Evolutionary conservation across 176 grass and related monocot species (phyloP), one percentile per base, ranked within the genome.

Genomic region (Lolium multiflorum): DNA sequence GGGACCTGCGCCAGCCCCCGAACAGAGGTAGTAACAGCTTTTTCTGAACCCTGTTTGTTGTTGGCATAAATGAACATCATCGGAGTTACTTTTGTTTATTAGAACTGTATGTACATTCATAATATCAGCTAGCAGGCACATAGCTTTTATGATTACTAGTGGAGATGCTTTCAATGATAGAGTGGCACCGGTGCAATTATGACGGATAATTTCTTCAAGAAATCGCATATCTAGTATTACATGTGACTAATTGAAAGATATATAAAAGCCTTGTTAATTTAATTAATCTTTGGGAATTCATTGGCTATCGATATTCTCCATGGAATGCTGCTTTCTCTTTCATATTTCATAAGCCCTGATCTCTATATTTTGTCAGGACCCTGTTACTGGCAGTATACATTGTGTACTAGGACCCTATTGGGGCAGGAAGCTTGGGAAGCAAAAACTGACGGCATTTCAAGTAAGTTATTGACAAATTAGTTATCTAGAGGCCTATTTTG

Each of bases 361-460:
- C 4, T 41, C 0, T 74, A 4, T 57, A 3, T 54, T 55, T 60
- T 79, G 18, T 3, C 72, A 97, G 92, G 95, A 97, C 89, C 95
- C 90, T 50, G 95, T 97, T 7, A 88, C 88, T 81, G 92, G 95
- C 13, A 94, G 90, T 15, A 88, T 87, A 18, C 92, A 97, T 31
- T 97, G 90, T 88, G 75, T 85, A 14, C 56, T 97, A 58, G 90
- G 87, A 46, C 92, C 90, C 4, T 97, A 88, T 17, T 94, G 92
- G 95, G 90, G 92, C 44, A 61, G 54, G 77, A 97, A 97, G 78
- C 75, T 97, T 9, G 83, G 89, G 15, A 97, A 94, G 76, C 77
- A 85, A 79, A 88, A 67, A 31, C 81, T 97, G 9, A 89, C 60
- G 1, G 90, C 92, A 57, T 94, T 90, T 71, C 91, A 90, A 82